phyloP scores from a whole-genome alignment of 78 protist species.

The Dictyostelium capitatum region DNA sequence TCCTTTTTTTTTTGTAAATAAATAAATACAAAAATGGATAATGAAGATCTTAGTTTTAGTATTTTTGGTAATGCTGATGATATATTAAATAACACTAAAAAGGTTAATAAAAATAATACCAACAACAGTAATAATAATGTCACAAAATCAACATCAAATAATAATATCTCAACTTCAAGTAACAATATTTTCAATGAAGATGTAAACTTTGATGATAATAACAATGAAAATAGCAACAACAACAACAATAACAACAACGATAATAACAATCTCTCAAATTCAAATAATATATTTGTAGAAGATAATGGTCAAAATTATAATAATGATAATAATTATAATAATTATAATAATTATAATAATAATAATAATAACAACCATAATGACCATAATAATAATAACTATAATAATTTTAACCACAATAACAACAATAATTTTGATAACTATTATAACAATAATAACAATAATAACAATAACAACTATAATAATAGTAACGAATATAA shows the following conservation, averaged over 20 bases:
- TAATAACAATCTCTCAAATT: not conserved
- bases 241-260: not conserved
- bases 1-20: too few species aligned
- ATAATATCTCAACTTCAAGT: not conserved
- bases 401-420: not conserved
- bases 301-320: not conserved
- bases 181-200: not conserved
- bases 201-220: not conserved
- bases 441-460: not conserved
- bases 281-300: not conserved
- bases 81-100: not conserved
- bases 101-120: not conserved
- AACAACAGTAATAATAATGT: not conserved
- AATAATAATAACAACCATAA: not conserved
- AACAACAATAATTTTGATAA: not conserved
- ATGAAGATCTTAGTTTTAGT: not conserved
- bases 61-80: constrained; percentile 16
- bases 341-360: not conserved
- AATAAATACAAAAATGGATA: not conserved
- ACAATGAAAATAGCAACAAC: not conserved
- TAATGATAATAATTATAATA: not conserved
- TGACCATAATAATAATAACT: not conserved
- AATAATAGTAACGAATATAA: not conserved
- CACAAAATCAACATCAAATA: not conserved
- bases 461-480: not conserved